Percentiles rank a stretch among this genome's conserved stretches.
Evolutionary conservation across 2,329 filamentous ascomycete species (phyloP).

Genomic region (Cytospora paraplurivora): DNA sequence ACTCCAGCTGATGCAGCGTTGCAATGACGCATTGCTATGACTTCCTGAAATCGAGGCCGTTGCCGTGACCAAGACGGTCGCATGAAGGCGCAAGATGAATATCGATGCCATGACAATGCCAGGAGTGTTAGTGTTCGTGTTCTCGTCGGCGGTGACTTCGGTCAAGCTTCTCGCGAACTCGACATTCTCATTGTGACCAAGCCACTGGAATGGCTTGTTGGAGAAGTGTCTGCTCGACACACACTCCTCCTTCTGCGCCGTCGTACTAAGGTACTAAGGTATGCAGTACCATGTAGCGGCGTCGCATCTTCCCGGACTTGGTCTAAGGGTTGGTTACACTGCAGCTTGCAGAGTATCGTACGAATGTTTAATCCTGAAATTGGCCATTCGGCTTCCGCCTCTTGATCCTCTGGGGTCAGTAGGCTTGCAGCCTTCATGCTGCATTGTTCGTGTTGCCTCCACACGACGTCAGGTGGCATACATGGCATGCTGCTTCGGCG

Average conservation of each 20-base stretch:
- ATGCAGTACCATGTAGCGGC: conserved; percentile 8
- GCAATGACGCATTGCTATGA: not conserved
- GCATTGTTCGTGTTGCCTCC: not conserved
- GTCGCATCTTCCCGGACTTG: conserved; percentile 6
- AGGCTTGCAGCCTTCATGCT: conserved; percentile 15
- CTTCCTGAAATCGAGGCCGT: not conserved
- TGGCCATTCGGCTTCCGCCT: not conserved
- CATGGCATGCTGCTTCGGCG: not conserved
- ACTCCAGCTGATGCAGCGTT: not conserved
- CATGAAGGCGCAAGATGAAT: not conserved
- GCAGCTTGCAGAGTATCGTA: conserved; percentile 23
- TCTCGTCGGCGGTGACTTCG: not conserved
- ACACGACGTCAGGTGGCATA: conserved; percentile 12
- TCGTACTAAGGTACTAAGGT: conserved; percentile 3
- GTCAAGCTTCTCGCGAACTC: not conserved
- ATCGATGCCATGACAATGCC: not conserved
- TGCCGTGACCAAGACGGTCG: not conserved
- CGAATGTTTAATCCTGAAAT: conserved; percentile 6
- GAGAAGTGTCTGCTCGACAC: not conserved
- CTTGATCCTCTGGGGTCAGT: conserved; percentile 5
- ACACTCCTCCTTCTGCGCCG: not conserved
- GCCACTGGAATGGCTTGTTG: not conserved
- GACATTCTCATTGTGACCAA: not conserved
- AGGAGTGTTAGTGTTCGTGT: not conserved
- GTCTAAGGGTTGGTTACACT: conserved; percentile 21